These are phyloP conservation scores for Candida maesae DNA, from an alignment of 805 yeast species.

Conservation along the genomic window DNA sequence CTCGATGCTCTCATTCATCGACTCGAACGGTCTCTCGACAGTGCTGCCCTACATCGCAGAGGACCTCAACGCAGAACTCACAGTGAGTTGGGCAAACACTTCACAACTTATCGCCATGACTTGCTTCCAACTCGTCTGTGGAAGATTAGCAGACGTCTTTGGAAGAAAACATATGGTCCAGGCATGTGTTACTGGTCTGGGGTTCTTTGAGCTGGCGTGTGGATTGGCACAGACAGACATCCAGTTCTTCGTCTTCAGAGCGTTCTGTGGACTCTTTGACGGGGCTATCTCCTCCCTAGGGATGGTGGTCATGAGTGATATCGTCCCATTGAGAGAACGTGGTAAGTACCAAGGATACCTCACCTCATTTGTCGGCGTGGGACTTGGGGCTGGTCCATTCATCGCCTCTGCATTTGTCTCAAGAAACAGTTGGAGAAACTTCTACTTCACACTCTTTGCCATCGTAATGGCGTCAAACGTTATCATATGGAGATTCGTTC, in stretches of 20 bases:
- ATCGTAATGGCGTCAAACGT: constrained; percentile 43
- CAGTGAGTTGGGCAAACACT: constrained; percentile 60
- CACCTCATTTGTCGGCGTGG: constrained; percentile 47
- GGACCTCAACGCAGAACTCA: constrained; percentile 42
- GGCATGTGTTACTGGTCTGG: constrained; percentile 36
- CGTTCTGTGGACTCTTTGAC: constrained; percentile 54
- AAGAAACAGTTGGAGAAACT: constrained; percentile 38
- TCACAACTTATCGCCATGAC: constrained; percentile 50
- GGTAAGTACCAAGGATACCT: constrained; percentile 57
- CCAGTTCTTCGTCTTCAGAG: constrained; percentile 50
- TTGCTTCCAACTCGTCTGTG: constrained; percentile 50
- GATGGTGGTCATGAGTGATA: constrained; percentile 52
- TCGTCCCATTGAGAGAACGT: constrained; percentile 48
- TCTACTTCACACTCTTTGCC: constrained; percentile 39
- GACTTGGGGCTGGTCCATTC: constrained; percentile 44
- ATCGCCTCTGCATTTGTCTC: constrained; percentile 39
- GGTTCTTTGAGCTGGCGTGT: constrained; percentile 45
- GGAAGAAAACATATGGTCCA: constrained; percentile 47
- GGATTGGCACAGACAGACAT: constrained; percentile 47
- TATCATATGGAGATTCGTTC: constrained; percentile 40
- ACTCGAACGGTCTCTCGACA: constrained; percentile 20
- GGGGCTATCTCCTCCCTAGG: constrained; percentile 50
- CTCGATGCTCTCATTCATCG: constrained; percentile 19
- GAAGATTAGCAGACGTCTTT: constrained; percentile 54
- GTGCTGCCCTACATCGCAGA: constrained; percentile 40